Base-by-base conservation (phyloP, 805 yeast species). In the Schwanniomyces polymorphus region DNA sequence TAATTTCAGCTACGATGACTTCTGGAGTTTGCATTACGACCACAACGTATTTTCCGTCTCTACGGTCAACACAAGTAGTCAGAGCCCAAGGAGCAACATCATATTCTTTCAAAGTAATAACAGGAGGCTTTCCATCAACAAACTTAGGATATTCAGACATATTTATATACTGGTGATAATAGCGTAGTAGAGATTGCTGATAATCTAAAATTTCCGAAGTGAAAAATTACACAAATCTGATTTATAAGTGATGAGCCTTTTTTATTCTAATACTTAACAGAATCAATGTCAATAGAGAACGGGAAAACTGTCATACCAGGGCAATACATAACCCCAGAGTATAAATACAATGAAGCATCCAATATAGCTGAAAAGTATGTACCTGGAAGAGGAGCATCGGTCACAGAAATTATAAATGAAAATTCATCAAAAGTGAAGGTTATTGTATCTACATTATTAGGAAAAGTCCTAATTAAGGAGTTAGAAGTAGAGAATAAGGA, bases 281-380 rank as follows among this genome's bases (percentile, higher is more conserved):
- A 37, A 11, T 14, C 14, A 37, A 38, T 38, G 41, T 25, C 41
- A 25, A 41, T 34, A 40, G 44, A 40, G 12, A 38, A 35, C 26
- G 42, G 42, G 25, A 43, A 42, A 27, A 23, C 38, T 31, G 88
- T 79, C 2, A 73, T 84, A n/a, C 97, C 97, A 1, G 97, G 97
- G 0, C 96, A 90, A 56, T 79, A 85, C 37, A 72, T 90, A 21
- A 77, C 83, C 16, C 91, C 94, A 1, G 68, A 75, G 6, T 75
- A 70, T 55, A 74, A 75, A 42, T 44, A 56, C 14, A 59, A 50
- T 11, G 60, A 57, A 4, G 51, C 56, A 44, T 52, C 44, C 18
- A 42, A 52, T 12, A 40, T 48, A 7, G 60, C 76, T 2, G 63
- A 72, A 37, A 75, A 73, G 47, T 88, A 78, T 56, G 60, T 71